Evolutionary conservation across 140 eudicot genomes (phyloP).

Genomic region (Oenanthe javanica): DNA sequence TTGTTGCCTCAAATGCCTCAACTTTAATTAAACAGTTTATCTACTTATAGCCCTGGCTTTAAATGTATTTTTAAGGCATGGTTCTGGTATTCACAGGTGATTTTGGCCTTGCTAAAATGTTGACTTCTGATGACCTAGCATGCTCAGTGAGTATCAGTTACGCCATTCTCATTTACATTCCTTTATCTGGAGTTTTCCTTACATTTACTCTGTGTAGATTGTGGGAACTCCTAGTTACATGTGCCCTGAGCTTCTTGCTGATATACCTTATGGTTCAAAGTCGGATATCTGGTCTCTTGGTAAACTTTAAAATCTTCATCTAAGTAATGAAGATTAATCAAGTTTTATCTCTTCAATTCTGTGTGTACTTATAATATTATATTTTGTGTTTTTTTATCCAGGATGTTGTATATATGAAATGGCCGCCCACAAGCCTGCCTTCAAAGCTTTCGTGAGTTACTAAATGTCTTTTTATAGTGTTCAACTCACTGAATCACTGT

Average conservation of each 20-base stretch:
- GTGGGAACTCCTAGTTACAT: conserved; percentile 99
- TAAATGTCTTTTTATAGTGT: conserved; percentile 1
- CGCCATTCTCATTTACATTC: conserved; percentile 8
- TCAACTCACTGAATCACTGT: background rate
- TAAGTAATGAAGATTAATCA: background rate
- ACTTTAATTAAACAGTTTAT: background rate
- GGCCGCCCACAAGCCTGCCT: conserved; percentile 90
- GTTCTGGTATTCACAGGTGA: conserved; percentile 57
- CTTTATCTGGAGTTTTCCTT: conserved; percentile 4
- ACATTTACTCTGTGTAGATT: conserved; percentile 36
- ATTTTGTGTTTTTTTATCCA: conserved; percentile 19
- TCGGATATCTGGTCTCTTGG: conserved; percentile 99
- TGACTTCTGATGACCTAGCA: conserved; percentile 91
- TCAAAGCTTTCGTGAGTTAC: conserved; percentile 91
- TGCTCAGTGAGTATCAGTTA: conserved; percentile 63
- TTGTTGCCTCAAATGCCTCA: background rate
- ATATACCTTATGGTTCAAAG: conserved; percentile 97
- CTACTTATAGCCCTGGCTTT: background rate
- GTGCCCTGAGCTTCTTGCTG: conserved; percentile 99
- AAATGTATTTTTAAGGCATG: background rate
- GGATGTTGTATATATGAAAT: conserved; percentile 97
- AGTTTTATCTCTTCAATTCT: background rate
- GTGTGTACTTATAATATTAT: background rate
- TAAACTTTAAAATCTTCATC: conserved; percentile 17
- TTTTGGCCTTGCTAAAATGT: conserved; percentile 95